phyloP scores from a whole-genome alignment of 129 eudicot species.

The Flaveria sonorensis region DNA sequence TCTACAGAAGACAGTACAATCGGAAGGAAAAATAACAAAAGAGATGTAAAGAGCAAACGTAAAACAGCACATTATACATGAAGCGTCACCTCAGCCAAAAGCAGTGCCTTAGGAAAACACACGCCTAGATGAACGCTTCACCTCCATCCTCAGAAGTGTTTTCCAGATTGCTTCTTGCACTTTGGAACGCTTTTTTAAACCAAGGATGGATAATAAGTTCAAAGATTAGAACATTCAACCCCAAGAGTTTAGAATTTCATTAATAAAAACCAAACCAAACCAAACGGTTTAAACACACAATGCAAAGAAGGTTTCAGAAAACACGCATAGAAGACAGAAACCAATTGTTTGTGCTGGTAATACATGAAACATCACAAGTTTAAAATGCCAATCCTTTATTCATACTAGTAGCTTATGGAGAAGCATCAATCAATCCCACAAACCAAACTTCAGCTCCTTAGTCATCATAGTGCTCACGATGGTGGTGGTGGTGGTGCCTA shows the following conservation, averaged over 20 bases:
- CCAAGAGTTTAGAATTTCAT: slow-evolving; percentile 1
- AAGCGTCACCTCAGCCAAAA: no score
- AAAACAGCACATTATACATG: no score
- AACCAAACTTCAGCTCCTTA: slow-evolving; percentile 38
- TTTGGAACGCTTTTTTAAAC: no score
- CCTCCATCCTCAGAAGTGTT: neutral
- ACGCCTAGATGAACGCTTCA: no score
- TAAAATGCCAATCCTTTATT: slow-evolving; percentile 36
- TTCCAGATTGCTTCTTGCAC: neutral
- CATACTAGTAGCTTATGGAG: slow-evolving; percentile 29
- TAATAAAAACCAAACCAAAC: slow-evolving; percentile 24
- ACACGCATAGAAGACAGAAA: slow-evolving; percentile 22
- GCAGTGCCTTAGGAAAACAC: no score
- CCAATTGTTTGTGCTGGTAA: slow-evolving; percentile 13
- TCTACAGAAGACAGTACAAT: no score
- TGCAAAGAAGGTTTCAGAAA: slow-evolving; percentile 19
- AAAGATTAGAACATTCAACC: neutral
- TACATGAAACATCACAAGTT: slow-evolving; percentile 20
- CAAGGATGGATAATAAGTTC: neutral
- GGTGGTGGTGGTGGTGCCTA: slow-evolving; percentile 46
- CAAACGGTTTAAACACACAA: neutral
- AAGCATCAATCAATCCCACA: slow-evolving; percentile 32
- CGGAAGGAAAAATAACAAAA: no score
- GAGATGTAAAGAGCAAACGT: no score
- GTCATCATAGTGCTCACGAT: slow-evolving; percentile 69